These are phyloP conservation scores for Pontederia paniculata DNA, from an alignment of 176 grass and related monocot genomes.

Conservation along the genomic window DNA sequence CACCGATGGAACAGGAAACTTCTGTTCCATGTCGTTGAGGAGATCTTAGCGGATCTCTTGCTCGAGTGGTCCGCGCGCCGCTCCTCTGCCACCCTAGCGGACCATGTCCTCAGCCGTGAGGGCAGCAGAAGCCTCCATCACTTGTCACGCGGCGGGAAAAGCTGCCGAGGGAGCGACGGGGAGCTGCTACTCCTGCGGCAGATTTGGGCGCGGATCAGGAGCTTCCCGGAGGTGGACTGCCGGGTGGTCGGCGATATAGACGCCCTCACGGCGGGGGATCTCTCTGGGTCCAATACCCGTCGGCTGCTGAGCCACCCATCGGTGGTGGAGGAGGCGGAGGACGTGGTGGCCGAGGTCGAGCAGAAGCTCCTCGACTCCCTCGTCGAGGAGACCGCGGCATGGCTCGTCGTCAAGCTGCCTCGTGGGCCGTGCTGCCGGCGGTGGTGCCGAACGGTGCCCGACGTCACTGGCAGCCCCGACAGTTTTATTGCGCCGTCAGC, in stretches of 20 bases:
- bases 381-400: too few relatives aligned
- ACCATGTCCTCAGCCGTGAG: background rate
- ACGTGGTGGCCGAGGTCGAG: conserved; percentile 44
- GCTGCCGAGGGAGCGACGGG: background rate
- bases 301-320: conserved; percentile 27
- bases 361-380: conserved; percentile 43
- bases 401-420: too few relatives aligned
- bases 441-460: too few relatives aligned
- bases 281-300: conserved; percentile 11
- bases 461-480: too few relatives aligned
- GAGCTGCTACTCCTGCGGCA: conserved; percentile 15
- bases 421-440: too few relatives aligned
- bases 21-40: conserved; percentile 57
- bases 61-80: background rate
- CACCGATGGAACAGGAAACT: conserved; percentile 86
- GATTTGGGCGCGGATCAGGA: conserved; percentile 28
- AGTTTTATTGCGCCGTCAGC: too few relatives aligned
- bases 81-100: background rate
- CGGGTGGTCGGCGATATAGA: conserved; percentile 58
- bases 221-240: conserved; percentile 52
- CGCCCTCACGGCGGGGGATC: conserved; percentile 44
- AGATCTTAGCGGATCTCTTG: conserved; percentile 31
- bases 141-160: background rate
- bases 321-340: conserved; percentile 28
- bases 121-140: background rate